Evolutionary conservation across 2,329 filamentous ascomycete genomes (phyloP).

Genomic region (Diaporthe ampelina): DNA sequence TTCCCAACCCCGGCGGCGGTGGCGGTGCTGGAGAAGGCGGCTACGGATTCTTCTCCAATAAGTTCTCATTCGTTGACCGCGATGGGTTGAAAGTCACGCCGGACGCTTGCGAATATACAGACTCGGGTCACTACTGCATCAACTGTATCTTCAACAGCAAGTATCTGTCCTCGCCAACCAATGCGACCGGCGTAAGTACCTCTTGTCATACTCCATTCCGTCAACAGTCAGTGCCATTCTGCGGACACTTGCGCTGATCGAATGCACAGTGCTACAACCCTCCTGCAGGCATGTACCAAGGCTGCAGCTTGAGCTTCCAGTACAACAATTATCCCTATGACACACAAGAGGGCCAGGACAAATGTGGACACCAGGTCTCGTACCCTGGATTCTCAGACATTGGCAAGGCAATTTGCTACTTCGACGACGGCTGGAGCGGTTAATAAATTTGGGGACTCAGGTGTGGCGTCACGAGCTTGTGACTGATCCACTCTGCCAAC

Average conservation of each 20-base stretch:
- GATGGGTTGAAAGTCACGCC: neutral
- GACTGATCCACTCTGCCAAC: too few species aligned
- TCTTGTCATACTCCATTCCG: too few species aligned
- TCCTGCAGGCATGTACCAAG: conserved; percentile 12
- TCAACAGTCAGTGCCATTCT: neutral
- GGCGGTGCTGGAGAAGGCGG: conserved; percentile 10
- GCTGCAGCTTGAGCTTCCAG: conserved; percentile 5
- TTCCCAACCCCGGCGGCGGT: neutral
- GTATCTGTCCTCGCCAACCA: conserved; percentile 11
- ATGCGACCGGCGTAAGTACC: neutral
- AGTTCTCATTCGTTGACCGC: neutral
- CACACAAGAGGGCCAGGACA: neutral
- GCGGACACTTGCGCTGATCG: neutral
- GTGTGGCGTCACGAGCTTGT: neutral
- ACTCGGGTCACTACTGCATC: neutral
- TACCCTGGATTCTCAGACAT: neutral
- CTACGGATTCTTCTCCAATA: conserved; percentile 5
- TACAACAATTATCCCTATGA: neutral
- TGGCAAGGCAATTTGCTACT: conserved; percentile 3
- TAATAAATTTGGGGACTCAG: neutral
- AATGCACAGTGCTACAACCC: conserved; percentile 6
- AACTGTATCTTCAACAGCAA: conserved; percentile 12
- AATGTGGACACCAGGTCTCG: neutral
- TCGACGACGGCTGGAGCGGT: conserved; percentile 3
- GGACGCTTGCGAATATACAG: neutral